These are phyloP conservation scores for Endotrypanum monterogeii DNA, from an alignment of 208 protist species.

Conservation along the genomic window DNA sequence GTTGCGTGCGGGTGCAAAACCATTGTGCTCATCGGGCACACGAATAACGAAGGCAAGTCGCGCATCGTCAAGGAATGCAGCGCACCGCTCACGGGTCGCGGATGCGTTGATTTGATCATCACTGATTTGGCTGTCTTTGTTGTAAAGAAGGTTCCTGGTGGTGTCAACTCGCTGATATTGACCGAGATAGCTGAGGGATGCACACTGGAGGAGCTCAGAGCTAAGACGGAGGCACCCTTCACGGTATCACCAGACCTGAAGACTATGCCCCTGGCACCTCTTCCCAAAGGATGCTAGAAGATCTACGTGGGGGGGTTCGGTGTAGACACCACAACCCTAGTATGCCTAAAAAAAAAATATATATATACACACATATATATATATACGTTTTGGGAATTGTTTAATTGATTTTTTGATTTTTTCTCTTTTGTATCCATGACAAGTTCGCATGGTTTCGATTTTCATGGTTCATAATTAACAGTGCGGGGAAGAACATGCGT, in stretches of 20 bases:
- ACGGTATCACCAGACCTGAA: slow-evolving; percentile 35
- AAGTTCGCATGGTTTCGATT: too few relatives aligned
- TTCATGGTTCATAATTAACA: too few relatives aligned
- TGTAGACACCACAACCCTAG: background rate
- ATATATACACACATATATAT: background rate
- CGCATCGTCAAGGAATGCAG: slow-evolving; percentile 87
- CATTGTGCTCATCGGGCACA: slow-evolving; percentile 95
- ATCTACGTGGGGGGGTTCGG: too few relatives aligned
- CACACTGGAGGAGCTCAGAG: slow-evolving; percentile 74
- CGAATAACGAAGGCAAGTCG: slow-evolving; percentile 62
- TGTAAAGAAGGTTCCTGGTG: slow-evolving; percentile 26
- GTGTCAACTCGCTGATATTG: slow-evolving; percentile 44
- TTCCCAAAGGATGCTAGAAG: background rate
- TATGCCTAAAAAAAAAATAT: too few relatives aligned
- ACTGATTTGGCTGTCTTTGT: slow-evolving; percentile 93
- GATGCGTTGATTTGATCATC: slow-evolving; percentile 86
- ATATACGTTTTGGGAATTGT: background rate
- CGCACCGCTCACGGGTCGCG: slow-evolving; percentile 81
- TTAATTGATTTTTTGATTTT: too few relatives aligned
- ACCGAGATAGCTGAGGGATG: slow-evolving; percentile 75
- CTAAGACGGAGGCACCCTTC: slow-evolving; percentile 49
- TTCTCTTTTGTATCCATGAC: too few relatives aligned
- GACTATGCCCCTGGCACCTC: slow-evolving; percentile 33
- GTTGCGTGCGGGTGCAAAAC: slow-evolving; percentile 66
- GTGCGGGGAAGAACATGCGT: too few relatives aligned